Base-by-base conservation (phyloP, 2,329 filamentous ascomycete genomes). In the Diaporthe capsici region DNA sequence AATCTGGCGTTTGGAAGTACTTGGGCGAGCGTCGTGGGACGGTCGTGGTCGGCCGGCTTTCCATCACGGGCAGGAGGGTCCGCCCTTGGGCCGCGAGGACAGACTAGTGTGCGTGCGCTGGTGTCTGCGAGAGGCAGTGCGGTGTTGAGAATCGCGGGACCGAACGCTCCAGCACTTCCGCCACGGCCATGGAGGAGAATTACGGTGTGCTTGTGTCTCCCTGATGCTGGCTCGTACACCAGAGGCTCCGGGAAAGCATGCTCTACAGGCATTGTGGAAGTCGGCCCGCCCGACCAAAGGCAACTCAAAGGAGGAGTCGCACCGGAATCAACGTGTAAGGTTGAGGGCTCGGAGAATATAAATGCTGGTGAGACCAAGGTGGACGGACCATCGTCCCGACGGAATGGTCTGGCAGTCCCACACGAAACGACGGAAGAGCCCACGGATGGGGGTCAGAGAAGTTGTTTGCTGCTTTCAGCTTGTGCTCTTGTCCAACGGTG, bases 101-200 rank as follows among this genome's bases (percentile, higher is more conserved):
- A n/a, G 5, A 2, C 20, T 34, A 20, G 6, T 9, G 10, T 22
- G 31, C n/a, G 13, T 15, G 1, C 9, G 10, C 17, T 8, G 53
- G 22, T 10, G 28, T 12, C 12, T 17, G 39, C 22, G 9, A 44
- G 13, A 47, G 72, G 20, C 63, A 83, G 73, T 22, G 77, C 68
- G 5, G 79, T 78, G 7, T 81, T 75, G 7, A 89, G 82, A 4
- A 90, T 79, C 0, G 82, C 81, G 0, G 81, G 77, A 15, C 82
- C 83, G 67, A 89, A 90, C 44, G 82, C 83, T 8, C 79, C 53
- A 1, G 84, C 85, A 70, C 80, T 85, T 53, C 82, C 85, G n/a
- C 88, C 87, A 10, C 87, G 86, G 49, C 87, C 88, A 75, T 90
- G 88, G 7, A 90, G 84, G 71, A 89, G 79, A 75, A 90, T 84